Percentiles rank a stretch among this genome's conserved stretches.
Evolutionary conservation across 495 filamentous ascomycete genomes (phyloP).

Genomic region (Aspergillus bertholletiae): DNA sequence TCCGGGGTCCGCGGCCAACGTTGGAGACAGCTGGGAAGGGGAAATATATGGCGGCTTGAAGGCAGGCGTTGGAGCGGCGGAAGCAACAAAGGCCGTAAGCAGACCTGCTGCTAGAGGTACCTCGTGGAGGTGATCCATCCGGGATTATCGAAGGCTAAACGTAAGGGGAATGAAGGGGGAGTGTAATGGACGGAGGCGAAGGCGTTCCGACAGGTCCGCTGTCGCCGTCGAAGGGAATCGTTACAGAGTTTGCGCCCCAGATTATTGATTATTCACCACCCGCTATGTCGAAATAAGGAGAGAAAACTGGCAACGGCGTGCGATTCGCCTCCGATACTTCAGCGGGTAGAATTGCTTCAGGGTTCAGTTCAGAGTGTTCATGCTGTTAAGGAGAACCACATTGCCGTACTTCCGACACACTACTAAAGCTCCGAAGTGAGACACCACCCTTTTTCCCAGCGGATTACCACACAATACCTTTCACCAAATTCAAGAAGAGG

Average conservation of each 20-base stretch:
- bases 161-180: background rate
- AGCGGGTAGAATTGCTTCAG: background rate
- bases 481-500: background rate
- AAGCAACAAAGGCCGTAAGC: slow-evolving; percentile 27
- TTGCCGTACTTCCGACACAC: background rate
- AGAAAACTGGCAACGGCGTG: background rate
- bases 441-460: background rate
- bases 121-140: slow-evolving; percentile 18
- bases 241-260: background rate
- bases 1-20: slow-evolving; percentile 14
- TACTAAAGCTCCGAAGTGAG: background rate
- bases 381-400: slow-evolving; percentile 9
- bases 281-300: background rate
- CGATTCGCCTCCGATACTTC: background rate
- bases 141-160: background rate
- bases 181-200: background rate
- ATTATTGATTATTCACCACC: background rate
- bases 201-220: slow-evolving; percentile 4
- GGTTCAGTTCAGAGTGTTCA: slow-evolving; percentile 5
- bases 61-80: slow-evolving; percentile 22
- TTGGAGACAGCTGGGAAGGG: slow-evolving; percentile 12
- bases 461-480: background rate
- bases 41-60: slow-evolving; percentile 6
- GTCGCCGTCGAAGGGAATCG: background rate
- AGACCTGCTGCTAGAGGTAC: slow-evolving; percentile 22